Evolutionary conservation across 2,329 filamentous ascomycete genomes (phyloP).

Genomic region (Hymenoscyphus albidus): DNA sequence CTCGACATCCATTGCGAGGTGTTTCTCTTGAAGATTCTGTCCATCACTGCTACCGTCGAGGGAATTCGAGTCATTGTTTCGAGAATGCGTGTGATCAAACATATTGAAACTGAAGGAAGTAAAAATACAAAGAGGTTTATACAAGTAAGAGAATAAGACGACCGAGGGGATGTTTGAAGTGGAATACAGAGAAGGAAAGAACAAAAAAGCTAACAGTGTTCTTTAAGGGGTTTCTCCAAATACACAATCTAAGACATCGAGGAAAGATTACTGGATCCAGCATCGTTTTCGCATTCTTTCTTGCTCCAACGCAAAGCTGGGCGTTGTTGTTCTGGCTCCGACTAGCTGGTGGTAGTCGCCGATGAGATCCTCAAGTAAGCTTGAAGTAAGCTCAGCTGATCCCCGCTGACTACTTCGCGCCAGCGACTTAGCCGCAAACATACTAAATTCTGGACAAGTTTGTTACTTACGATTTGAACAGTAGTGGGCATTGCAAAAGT

Average conservation of each 20-base stretch:
- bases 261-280: neutral
- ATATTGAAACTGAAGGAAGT: neutral
- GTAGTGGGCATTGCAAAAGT: too few relatives aligned
- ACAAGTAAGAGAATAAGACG: neutral
- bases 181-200: neutral
- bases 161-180: neutral
- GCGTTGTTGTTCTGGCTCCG: neutral
- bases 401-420: neutral
- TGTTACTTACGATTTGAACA: too few relatives aligned
- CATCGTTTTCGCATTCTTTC: neutral
- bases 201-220: neutral
- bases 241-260: neutral
- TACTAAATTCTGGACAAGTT: too few relatives aligned
- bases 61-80: neutral
- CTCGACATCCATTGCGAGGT: conserved; percentile 26
- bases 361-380: neutral
- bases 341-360: neutral
- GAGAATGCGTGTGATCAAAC: neutral
- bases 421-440: neutral
- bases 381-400: neutral
- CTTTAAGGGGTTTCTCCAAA: neutral
- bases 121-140: too few relatives aligned
- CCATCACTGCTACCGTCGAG: neutral
- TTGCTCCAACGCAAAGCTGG: too few relatives aligned
- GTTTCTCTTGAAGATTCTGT: neutral